Conservation (phyloP, 31 red algal species). For the Odonthalia washingtoniensis region DNA sequence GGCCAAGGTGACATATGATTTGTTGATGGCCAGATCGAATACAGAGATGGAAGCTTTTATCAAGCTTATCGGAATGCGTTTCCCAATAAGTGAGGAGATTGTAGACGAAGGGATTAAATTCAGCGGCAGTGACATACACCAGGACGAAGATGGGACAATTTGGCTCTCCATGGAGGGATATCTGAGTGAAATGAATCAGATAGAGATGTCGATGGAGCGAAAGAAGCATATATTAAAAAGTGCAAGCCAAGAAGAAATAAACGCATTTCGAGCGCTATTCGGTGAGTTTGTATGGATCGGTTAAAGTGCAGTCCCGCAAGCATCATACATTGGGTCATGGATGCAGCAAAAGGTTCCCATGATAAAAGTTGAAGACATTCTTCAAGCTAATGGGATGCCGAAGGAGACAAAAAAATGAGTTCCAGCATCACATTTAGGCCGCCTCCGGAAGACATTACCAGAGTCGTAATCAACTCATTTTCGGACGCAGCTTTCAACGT, state of each 20-base stretch:
- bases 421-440: background rate
- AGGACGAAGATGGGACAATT: background rate
- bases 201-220: background rate
- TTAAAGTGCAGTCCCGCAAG: too few species aligned
- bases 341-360: too few species aligned
- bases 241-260: background rate
- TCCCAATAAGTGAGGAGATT: background rate
- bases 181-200: background rate
- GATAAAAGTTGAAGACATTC: background rate
- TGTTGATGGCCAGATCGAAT: constrained; percentile 2
- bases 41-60: background rate
- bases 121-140: background rate
- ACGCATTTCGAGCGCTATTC: background rate
- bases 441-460: background rate
- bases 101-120: background rate
- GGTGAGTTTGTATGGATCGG: too few species aligned
- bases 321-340: too few species aligned
- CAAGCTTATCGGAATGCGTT: background rate
- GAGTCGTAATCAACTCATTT: too few species aligned
- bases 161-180: background rate
- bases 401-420: background rate
- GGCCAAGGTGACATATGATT: constrained; percentile 38
- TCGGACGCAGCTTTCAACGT: too few species aligned
- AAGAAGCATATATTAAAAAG: background rate
- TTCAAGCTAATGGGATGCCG: background rate